phyloP scores from a whole-genome alignment of 108 stramenopile species.

The Epithemia pelagica region DNA sequence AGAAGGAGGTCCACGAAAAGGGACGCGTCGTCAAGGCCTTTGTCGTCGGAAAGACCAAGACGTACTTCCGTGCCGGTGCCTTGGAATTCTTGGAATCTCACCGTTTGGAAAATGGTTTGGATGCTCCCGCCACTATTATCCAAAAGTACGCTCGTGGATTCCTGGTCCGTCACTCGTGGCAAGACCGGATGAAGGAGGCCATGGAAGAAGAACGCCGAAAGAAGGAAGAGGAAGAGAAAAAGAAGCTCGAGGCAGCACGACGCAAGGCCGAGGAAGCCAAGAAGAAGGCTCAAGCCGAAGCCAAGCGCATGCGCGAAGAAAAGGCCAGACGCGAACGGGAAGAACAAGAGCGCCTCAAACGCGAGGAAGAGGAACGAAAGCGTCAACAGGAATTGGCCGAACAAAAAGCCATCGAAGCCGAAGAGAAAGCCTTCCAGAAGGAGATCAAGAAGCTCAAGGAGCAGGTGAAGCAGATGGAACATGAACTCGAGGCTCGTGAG shows the following conservation, averaged over 20 bases:
- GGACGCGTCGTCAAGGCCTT: constrained; percentile 45
- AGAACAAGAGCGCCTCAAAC: neutral
- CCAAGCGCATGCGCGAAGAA: constrained; percentile 9
- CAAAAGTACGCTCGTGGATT: constrained; percentile 34
- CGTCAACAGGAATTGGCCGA: constrained; percentile 1
- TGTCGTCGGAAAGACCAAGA: constrained; percentile 66
- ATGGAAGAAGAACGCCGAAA: constrained; percentile 25
- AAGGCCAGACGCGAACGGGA: neutral
- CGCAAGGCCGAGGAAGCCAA: constrained; percentile 7
- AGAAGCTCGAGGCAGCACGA: neutral
- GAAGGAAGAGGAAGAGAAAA: constrained; percentile 9
- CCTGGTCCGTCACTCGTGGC: constrained; percentile 20
- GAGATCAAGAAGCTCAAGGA: constrained; percentile 19
- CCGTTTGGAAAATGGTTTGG: constrained; percentile 37
- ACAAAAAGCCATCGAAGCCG: constrained; percentile 3
- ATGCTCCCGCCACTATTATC: constrained; percentile 46
- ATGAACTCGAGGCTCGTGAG: constrained; percentile 25
- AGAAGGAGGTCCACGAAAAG: constrained; percentile 32
- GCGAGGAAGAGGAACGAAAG: constrained; percentile 10
- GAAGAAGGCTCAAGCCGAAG: constrained; percentile 11
- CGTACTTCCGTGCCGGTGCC: constrained; percentile 83
- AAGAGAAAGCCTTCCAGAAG: constrained; percentile 17
- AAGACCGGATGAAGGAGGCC: constrained; percentile 20
- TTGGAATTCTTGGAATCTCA: constrained; percentile 70
- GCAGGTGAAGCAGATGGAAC: constrained; percentile 17